phyloP scores from a whole-genome alignment of 805 yeast species.

The Saturnispora sekii region DNA sequence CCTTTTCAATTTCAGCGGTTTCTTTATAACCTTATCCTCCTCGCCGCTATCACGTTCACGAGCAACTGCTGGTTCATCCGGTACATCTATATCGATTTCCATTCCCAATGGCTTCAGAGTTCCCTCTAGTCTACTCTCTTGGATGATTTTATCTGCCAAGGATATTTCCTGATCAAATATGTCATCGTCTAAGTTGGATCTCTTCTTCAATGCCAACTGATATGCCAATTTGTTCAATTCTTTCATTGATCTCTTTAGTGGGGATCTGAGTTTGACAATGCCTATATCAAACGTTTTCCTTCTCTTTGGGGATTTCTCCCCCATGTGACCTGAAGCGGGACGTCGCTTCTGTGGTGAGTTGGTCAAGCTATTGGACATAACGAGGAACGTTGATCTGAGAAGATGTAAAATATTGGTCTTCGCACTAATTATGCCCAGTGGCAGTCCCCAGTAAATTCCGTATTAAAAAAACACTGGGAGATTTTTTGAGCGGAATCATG shows the following conservation, averaged over 20 bases:
- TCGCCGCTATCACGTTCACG: no score
- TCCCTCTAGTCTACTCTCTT: slow-evolving; percentile 26
- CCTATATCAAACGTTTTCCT: slow-evolving; percentile 26
- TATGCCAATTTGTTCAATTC: slow-evolving; percentile 40
- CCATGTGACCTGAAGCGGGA: slow-evolving; percentile 13
- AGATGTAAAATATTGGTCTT: not conserved
- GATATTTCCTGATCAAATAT: slow-evolving; percentile 31
- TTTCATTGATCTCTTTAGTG: slow-evolving; percentile 28
- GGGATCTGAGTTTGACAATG: slow-evolving; percentile 39
- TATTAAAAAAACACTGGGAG: not conserved
- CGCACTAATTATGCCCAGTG: no score
- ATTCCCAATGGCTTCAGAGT: slow-evolving; percentile 16
- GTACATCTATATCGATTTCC: slow-evolving; percentile 13
- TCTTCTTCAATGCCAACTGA: slow-evolving; percentile 32
- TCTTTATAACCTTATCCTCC: no score
- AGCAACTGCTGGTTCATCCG: no score
- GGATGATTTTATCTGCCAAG: slow-evolving; percentile 39
- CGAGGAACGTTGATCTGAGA: not conserved
- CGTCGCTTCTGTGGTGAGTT: slow-evolving; percentile 2
- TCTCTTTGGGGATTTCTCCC: slow-evolving; percentile 27
- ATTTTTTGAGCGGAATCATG: no score
- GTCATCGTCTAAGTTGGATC: slow-evolving; percentile 19
- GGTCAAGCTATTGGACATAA: not conserved
- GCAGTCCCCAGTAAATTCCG: not conserved
- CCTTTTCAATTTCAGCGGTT: no score